Evolutionary conservation across 352 stramenopile genomes (phyloP), one percentile per base, ranked within the genome.

Genomic region (Phytophthora aleatoria): DNA sequence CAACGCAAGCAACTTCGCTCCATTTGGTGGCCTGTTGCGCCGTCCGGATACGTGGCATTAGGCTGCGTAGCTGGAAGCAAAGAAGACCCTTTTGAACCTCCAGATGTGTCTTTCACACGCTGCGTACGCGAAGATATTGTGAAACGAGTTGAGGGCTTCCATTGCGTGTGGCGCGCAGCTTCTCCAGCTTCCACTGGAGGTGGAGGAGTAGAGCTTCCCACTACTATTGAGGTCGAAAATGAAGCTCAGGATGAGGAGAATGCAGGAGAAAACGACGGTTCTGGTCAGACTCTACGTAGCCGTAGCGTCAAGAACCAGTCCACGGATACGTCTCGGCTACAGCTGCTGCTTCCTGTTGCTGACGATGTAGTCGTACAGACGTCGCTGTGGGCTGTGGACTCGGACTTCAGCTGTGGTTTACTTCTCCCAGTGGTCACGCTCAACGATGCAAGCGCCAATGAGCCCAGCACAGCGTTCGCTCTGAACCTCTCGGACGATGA

Each of bases 1-100:
- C 79, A 93, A 28, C 81, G 78, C n/a, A 96, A 96, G 61, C 86
- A 96, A 33, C 53, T 92, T 13, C 85, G 88, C 1, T 94, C 83
- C 0, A 54, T 96, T 31, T 96, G 88, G 88, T 94, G 85, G 83
- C 88, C 88, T 6, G 75, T 95, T 31, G 82, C 88, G 2, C 88
- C 88, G 1, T 69, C 83, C 15, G 88, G 87, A 0, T 96, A 94
- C 35, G 77, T 94, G 2, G 73, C 85, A 0, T 43, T 96, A 31
- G 87, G 88, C 0, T 95, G 87, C 36, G 45, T 96, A 6, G 85
- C 85, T 57, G 88, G 87, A 45, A 92, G 59, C 26, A 95, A 94
- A 50, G 85, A 93, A 38, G 74, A 90, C 24, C 84, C 87, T 5
- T 91, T 94, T 52, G 74, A 94, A 31, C 79, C 85, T 13, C 88